Percentiles rank a stretch among this genome's conserved stretches.
Evolutionary conservation across 192 early-diverging fungal species (phyloP).

Genomic region (Pilaira anomala): DNA sequence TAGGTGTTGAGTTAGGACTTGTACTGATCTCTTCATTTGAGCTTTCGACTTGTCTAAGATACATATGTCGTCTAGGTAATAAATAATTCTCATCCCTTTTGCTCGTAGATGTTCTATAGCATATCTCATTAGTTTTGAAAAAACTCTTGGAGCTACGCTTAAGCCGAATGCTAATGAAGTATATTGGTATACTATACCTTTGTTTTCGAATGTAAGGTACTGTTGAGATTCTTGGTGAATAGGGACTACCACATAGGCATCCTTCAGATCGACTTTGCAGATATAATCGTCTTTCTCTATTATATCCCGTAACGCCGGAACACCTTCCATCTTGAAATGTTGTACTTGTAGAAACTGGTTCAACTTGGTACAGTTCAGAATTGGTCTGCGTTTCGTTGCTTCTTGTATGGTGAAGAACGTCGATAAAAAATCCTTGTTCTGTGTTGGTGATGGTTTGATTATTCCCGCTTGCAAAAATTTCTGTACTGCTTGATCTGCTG

Average conservation of each 20-base stretch:
- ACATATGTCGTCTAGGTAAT: conserved; percentile 26
- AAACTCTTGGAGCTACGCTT: conserved; percentile 19
- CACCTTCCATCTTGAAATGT: conserved; percentile 35
- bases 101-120: conserved; percentile 13
- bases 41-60: background rate
- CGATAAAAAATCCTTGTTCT: conserved; percentile 8
- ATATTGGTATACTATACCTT: conserved; percentile 15
- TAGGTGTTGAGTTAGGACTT: background rate
- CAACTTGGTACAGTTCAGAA: conserved; percentile 13
- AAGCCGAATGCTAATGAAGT: conserved; percentile 18
- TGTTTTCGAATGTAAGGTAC: conserved; percentile 14
- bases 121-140: conserved; percentile 19
- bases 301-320: conserved; percentile 21
- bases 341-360: conserved; percentile 22
- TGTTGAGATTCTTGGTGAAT: conserved; percentile 5
- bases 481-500: conserved; percentile 3
- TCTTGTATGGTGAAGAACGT: conserved; percentile 16
- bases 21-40: background rate
- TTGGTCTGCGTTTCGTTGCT: conserved; percentile 9
- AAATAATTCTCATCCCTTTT: conserved; percentile 16
- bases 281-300: conserved; percentile 22
- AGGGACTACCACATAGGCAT: conserved; percentile 27
- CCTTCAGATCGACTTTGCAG: conserved; percentile 24
- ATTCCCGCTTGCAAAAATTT: conserved; percentile 5
- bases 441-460: conserved; percentile 2